Percentiles rank a stretch among this genome's conserved stretches.
These are phyloP conservation scores for Alloteropsis semialata DNA, from an alignment of 176 grass and related monocot species.

Conservation along the genomic window DNA sequence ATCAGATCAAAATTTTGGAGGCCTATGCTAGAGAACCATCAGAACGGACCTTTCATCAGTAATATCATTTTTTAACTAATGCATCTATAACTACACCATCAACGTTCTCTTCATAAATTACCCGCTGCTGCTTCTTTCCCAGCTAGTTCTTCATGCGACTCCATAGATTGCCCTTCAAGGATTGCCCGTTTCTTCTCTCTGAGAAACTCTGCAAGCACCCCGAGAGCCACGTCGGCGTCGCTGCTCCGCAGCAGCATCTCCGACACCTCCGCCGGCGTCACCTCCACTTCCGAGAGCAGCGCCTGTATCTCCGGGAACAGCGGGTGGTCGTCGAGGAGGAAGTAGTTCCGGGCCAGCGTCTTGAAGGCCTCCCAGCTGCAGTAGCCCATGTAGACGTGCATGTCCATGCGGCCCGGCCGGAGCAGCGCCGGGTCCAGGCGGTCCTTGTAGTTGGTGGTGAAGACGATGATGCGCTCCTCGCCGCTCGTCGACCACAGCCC, in stretches of 20 bases:
- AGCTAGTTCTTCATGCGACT: background rate
- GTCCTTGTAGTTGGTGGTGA: constrained; percentile 80
- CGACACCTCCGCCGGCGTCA: constrained; percentile 24
- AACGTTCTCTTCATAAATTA: background rate
- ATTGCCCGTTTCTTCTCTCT: background rate
- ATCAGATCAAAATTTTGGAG: too few relatives aligned
- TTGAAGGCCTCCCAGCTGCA: constrained; percentile 27
- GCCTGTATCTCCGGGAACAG: constrained; percentile 12
- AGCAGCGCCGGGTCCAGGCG: constrained; percentile 71
- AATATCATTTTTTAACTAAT: background rate
- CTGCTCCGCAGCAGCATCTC: constrained; percentile 27
- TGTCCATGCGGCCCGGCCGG: constrained; percentile 72
- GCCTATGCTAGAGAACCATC: background rate
- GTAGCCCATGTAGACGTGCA: constrained; percentile 59
- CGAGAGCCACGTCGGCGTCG: constrained; percentile 11
- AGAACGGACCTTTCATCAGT: background rate
- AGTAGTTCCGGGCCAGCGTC: constrained; percentile 21
- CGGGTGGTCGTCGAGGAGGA: background rate
- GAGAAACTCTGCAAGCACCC: background rate
- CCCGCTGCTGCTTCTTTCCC: background rate
- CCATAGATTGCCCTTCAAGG: background rate
- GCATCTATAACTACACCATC: background rate
- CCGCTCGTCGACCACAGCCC: constrained; percentile 34
- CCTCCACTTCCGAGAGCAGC: constrained; percentile 1
- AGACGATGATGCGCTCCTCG: constrained; percentile 74